Evolutionary conservation across 1,284 basidiomycete genomes (phyloP).

Genomic region (Trametes sp.): DNA sequence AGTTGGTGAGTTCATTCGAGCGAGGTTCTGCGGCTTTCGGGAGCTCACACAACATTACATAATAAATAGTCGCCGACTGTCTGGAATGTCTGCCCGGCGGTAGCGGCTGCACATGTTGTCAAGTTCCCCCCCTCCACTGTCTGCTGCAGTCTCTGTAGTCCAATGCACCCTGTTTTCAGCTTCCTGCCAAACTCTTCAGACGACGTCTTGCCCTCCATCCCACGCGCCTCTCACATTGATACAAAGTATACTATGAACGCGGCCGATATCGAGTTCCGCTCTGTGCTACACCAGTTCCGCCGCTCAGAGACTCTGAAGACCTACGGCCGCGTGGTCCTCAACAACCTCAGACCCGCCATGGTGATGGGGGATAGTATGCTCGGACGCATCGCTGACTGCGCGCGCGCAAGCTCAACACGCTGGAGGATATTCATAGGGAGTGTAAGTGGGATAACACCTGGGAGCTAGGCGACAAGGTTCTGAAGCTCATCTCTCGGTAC

Average conservation of each 20-base stretch:
- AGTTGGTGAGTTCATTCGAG: background rate
- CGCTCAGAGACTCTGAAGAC: background rate
- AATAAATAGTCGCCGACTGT: background rate
- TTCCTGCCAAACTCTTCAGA: background rate
- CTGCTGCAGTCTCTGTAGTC: slow-evolving; percentile 19
- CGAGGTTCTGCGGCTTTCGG: too few species aligned
- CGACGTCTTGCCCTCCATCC: background rate
- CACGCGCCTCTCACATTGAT: slow-evolving; percentile 9
- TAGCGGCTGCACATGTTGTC: slow-evolving; percentile 15
- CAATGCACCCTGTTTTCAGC: background rate
- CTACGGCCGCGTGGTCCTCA: background rate
- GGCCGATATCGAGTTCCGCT: background rate
- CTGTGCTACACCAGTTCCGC: slow-evolving; percentile 8
- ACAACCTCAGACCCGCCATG: slow-evolving; percentile 4
- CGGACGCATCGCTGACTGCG: slow-evolving; percentile 16
- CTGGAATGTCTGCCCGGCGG: background rate
- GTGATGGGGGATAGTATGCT: slow-evolving; percentile 14
- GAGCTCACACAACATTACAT: too few species aligned
- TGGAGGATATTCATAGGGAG: slow-evolving; percentile 14
- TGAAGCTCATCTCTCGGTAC: background rate
- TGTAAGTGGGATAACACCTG: slow-evolving; percentile 13
- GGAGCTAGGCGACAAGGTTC: background rate
- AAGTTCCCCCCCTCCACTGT: slow-evolving; percentile 5
- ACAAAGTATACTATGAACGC: background rate
- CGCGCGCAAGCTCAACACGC: slow-evolving; percentile 9